A percentile compares a stretch with the other conserved stretches of the same genome.
Conservation (phyloP, 768 basidiomycete species). For the Termitomyces sp. region DNA sequence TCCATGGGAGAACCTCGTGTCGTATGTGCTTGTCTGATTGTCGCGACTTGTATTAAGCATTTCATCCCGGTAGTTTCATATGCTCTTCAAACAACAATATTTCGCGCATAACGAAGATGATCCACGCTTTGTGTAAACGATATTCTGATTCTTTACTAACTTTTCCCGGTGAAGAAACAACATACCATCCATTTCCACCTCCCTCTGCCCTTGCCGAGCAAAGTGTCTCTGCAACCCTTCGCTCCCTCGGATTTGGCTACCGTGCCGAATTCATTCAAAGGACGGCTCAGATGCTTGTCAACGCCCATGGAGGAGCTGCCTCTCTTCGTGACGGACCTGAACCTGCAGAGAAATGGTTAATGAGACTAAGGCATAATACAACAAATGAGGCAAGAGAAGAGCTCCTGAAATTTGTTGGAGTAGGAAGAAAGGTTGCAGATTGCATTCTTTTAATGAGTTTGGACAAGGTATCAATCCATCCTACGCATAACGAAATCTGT, state of each 20-base stretch:
- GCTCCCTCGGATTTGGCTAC: conserved; percentile 91
- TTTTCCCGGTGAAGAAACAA: conserved; percentile 25
- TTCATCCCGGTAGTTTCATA: conserved; percentile 68
- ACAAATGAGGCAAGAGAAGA: conserved; percentile 65
- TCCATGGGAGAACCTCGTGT: conserved; percentile 92
- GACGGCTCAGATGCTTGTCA: conserved; percentile 74
- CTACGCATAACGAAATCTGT: background rate
- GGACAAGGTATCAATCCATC: conserved; percentile 56
- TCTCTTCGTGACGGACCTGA: conserved; percentile 25
- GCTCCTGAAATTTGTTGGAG: conserved; percentile 80
- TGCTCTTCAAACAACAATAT: conserved; percentile 99
- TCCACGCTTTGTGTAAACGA: conserved; percentile 71
- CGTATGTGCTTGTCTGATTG: conserved; percentile 48
- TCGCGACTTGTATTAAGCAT: background rate
- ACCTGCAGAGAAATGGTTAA: conserved; percentile 57
- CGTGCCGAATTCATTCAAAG: conserved; percentile 85
- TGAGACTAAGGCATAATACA: conserved; percentile 37
- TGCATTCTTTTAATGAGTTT: conserved; percentile 90
- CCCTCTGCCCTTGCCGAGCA: conserved; percentile 62
- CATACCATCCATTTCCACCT: conserved; percentile 81
- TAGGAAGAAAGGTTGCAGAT: conserved; percentile 96
- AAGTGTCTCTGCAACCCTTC: conserved; percentile 56
- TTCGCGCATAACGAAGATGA: conserved; percentile 88
- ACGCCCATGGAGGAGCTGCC: conserved; percentile 33
- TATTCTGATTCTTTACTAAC: conserved; percentile 70